Evolutionary conservation across 2,329 filamentous ascomycete genomes (phyloP).

Genomic region (Neopestalotiopsis rosae): DNA sequence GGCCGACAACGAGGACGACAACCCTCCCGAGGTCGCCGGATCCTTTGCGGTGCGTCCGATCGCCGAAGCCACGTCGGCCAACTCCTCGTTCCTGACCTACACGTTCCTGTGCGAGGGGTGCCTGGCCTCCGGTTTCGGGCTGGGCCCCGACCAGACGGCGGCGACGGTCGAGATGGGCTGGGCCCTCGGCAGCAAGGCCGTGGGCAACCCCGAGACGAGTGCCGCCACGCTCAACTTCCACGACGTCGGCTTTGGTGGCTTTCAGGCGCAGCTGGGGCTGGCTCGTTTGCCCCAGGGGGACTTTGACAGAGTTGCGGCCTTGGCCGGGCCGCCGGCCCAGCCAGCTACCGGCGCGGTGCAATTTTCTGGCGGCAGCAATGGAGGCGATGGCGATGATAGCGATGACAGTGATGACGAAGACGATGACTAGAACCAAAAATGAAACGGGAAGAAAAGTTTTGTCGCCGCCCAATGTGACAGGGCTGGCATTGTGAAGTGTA

Average conservation of each 20-base stretch:
- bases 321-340: slow-evolving; percentile 40
- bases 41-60: slow-evolving; percentile 46
- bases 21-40: slow-evolving; percentile 48
- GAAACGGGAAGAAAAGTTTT: background rate
- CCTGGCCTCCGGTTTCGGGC: slow-evolving; percentile 33
- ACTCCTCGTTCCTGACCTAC: slow-evolving; percentile 47
- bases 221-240: slow-evolving; percentile 36
- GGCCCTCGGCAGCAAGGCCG: slow-evolving; percentile 36
- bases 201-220: slow-evolving; percentile 27
- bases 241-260: slow-evolving; percentile 36
- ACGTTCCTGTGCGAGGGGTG: slow-evolving; percentile 51
- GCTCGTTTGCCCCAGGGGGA: slow-evolving; percentile 38
- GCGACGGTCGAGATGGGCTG: slow-evolving; percentile 41
- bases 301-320: slow-evolving; percentile 44
- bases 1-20: slow-evolving; percentile 47
- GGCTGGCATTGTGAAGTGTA: no score
- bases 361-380: slow-evolving; percentile 22
- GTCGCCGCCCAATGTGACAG: background rate
- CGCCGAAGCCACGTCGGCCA: slow-evolving; percentile 46
- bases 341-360: slow-evolving; percentile 26
- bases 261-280: slow-evolving; percentile 36
- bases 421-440: slow-evolving; percentile 15
- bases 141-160: slow-evolving; percentile 29
- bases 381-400: slow-evolving; percentile 25
- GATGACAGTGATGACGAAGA: slow-evolving; percentile 25